phyloP scores from a whole-genome alignment of 352 stramenopile genomes.

The Globisporangium rhizosaccharum region DNA sequence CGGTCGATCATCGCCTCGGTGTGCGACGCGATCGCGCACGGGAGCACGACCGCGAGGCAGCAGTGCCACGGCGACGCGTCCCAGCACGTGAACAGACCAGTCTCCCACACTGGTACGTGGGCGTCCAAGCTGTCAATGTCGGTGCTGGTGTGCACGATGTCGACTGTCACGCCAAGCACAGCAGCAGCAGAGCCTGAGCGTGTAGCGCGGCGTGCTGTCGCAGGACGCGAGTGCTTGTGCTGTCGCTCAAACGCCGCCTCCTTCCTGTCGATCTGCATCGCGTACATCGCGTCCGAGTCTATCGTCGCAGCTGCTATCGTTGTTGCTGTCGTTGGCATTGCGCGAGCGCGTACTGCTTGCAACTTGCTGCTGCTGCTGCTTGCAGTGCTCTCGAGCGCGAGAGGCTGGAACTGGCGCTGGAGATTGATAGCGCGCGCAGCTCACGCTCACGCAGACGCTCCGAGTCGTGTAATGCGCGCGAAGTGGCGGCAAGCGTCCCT shows the following conservation, averaged over 20 bases:
- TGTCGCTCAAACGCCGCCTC: conserved; percentile 7
- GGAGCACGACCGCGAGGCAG: conserved; percentile 9
- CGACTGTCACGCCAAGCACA: conserved; percentile 1
- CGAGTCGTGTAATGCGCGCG: too few species aligned
- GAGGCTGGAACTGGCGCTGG: too few species aligned
- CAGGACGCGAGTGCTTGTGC: conserved; percentile 3
- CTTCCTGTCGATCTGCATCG: conserved; percentile 11
- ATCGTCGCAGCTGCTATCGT: not conserved
- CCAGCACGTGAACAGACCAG: conserved; percentile 9
- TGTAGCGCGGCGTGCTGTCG: not conserved
- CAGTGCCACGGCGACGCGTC: conserved; percentile 11
- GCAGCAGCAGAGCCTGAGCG: not conserved
- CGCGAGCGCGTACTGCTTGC: not conserved
- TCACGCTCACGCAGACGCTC: too few species aligned
- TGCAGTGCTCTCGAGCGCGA: too few species aligned
- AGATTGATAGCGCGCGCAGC: too few species aligned
- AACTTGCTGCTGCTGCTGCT: too few species aligned
- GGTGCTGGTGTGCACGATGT: not conserved
- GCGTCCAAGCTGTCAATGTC: not conserved
- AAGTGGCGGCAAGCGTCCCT: too few species aligned
- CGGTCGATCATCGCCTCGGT: conserved; percentile 12
- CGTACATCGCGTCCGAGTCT: conserved; percentile 4
- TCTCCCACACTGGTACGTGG: conserved; percentile 8
- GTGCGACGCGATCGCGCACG: conserved; percentile 12
- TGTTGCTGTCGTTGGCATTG: not conserved